These are phyloP conservation scores for Hsuehochloa calcarea DNA, from an alignment of 176 grass and related monocot genomes.

Conservation along the genomic window DNA sequence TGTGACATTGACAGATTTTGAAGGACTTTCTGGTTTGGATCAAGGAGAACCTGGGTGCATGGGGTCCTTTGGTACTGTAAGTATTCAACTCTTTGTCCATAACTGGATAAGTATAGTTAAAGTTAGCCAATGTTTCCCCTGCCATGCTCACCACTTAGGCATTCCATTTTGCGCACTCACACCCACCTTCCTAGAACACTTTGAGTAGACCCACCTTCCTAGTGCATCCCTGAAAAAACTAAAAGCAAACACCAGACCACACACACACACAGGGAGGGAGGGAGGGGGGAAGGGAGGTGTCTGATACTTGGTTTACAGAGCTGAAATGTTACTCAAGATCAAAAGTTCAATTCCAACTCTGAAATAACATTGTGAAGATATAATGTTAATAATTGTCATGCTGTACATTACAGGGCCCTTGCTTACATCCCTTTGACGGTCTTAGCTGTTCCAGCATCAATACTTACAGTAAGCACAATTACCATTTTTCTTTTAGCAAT, in stretches of 20 bases:
- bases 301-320: slow-evolving; percentile 12
- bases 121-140: background rate
- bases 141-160: background rate
- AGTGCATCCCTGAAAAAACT: background rate
- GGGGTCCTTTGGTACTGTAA: slow-evolving; percentile 99
- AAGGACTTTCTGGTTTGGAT: slow-evolving; percentile 95
- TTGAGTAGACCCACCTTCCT: background rate
- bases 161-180: background rate
- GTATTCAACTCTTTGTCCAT: slow-evolving; percentile 28
- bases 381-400: slow-evolving; percentile 11
- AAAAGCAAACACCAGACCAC: background rate
- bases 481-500: background rate
- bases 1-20: slow-evolving; percentile 64
- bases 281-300: background rate
- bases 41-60: slow-evolving; percentile 91
- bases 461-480: slow-evolving; percentile 72
- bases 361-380: slow-evolving; percentile 8
- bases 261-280: background rate
- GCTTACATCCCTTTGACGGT: slow-evolving; percentile 94
- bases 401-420: slow-evolving; percentile 64
- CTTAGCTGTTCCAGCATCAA: slow-evolving; percentile 93
- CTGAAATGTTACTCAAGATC: background rate
- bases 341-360: background rate
- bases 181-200: background rate
- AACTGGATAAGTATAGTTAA: background rate